Base-by-base conservation (phyloP, 2,329 filamentous ascomycete species). In the Pyrenochaeta sp. region DNA sequence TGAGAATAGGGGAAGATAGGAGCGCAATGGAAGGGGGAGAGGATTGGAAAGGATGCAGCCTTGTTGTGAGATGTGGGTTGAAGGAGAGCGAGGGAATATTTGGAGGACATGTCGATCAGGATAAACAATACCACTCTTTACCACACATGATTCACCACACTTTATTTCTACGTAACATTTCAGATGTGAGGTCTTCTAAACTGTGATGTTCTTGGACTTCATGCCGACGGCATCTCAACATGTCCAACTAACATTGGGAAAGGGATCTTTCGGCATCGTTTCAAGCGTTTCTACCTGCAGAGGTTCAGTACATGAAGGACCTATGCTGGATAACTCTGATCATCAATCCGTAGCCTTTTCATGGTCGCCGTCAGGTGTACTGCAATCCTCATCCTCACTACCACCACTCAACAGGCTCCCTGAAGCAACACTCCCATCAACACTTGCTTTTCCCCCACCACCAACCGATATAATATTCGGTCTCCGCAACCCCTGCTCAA, bases 1-100 rank as follows among this genome's bases (percentile, higher is more conserved):
- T 47, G 63, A 65, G 58, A 53, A 62, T 30, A 53, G 62, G 51
- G 28, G 30, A 5, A 36, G 48, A 27, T 39, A 39, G 36, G 15
- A n/a, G 36, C 5, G 36, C 13, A 39, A 34, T 36, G 34, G 50
- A n/a, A 39, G 6, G 50, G 45, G 39, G n/a, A 27, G 48, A 28
- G 5, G 24, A 32, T 43, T 30, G 24, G n/a, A 36, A 10, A 19
- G 4, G 2, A 8, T 39, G 36, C 36, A 5, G 12, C 9, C 4
- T 6, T 39, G 36, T 8, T 19, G 4, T n/a, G 36, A 8, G 15
- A 39, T 39, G 15, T 19, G 8, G 15, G 36, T n/a, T n/a, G 36
- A 4, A 5, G 15, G 36, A 39, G 15, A 39, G 36, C 2, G 8
- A 39, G n/a, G 13, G 3, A n/a, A 2, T 39, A 19, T 19, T 39